A percentile compares a stretch with the other conserved stretches of the same genome.
Conservation (phyloP, 2,329 filamentous ascomycete species). For the Colletotrichum horii region DNA sequence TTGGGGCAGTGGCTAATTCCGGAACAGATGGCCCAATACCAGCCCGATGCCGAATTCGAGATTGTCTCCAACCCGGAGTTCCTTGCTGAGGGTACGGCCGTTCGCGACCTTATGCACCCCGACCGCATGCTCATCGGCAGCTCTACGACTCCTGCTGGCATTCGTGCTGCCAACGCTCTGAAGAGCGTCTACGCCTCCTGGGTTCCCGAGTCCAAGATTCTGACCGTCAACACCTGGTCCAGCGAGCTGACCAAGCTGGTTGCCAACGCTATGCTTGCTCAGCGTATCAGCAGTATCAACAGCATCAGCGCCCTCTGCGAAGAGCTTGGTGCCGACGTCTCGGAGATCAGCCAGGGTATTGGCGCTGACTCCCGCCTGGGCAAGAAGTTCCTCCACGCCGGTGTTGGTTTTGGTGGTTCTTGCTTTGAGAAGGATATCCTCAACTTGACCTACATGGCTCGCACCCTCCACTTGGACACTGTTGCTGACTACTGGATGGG, state of each 20-base stretch:
- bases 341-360: conserved; percentile 71
- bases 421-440: conserved; percentile 85
- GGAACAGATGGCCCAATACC: conserved; percentile 58
- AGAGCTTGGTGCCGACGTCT: conserved; percentile 75
- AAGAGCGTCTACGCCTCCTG: conserved; percentile 72
- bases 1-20: background rate
- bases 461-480: conserved; percentile 71
- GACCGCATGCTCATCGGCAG: conserved; percentile 80
- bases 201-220: conserved; percentile 70
- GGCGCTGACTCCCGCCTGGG: conserved; percentile 77
- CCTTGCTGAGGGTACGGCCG: conserved; percentile 77
- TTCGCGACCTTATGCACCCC: conserved; percentile 72
- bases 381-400: conserved; percentile 74
- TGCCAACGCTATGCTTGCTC: conserved; percentile 80
- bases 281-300: conserved; percentile 83
- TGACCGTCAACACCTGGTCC: conserved; percentile 77
- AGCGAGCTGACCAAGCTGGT: conserved; percentile 81
- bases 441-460: conserved; percentile 75
- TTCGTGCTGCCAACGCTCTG: conserved; percentile 66
- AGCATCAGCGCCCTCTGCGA: conserved; percentile 82
- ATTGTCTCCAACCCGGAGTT: conserved; percentile 85
- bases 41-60: conserved; percentile 71
- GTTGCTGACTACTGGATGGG: conserved; percentile 78
- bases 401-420: conserved; percentile 79
- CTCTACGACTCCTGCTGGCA: conserved; percentile 62